A percentile compares a stretch with the other conserved stretches of the same genome.
Conservation (phyloP, 306 rosid species). For the Lagenaria siceraria region DNA sequence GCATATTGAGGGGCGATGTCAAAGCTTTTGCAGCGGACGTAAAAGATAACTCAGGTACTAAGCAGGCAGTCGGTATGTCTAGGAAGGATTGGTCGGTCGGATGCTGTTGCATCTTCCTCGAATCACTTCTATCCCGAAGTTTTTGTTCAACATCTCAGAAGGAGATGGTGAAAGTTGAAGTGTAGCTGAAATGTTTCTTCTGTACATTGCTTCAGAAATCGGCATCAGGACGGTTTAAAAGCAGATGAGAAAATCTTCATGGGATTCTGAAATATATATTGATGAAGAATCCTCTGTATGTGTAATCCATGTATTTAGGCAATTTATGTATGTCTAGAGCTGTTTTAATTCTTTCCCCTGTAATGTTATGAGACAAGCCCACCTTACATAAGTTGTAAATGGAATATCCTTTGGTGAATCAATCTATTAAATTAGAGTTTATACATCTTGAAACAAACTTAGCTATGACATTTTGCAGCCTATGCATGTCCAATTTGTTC, state of each 20-base stretch:
- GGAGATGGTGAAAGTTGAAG: conserved; percentile 32
- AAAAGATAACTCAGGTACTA: conserved; percentile 19
- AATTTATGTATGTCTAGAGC: not conserved
- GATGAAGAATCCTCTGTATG: conserved; percentile 53
- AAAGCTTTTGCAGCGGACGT: conserved; percentile 27
- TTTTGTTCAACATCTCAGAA: conserved; percentile 58
- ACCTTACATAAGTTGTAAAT: not conserved
- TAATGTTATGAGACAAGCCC: not conserved
- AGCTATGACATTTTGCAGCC: not conserved
- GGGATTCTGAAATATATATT: conserved; percentile 52
- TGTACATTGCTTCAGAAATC: not conserved
- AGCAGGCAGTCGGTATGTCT: conserved; percentile 43
- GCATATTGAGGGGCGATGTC: conserved; percentile 12
- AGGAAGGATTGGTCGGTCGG: conserved; percentile 72
- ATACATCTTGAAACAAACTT: not conserved
- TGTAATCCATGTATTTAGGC: conserved; percentile 13
- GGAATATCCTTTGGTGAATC: not conserved
- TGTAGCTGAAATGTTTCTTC: conserved; percentile 7
- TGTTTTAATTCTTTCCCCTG: not conserved
- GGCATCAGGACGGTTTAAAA: not conserved
- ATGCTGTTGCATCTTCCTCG: conserved; percentile 67
- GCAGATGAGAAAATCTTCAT: conserved; percentile 5
- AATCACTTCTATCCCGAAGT: conserved; percentile 57
- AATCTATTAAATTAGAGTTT: not conserved
- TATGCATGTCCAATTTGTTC: not conserved